Base-by-base conservation (phyloP, 129 eudicot species). In the Artemisia tridentata region DNA sequence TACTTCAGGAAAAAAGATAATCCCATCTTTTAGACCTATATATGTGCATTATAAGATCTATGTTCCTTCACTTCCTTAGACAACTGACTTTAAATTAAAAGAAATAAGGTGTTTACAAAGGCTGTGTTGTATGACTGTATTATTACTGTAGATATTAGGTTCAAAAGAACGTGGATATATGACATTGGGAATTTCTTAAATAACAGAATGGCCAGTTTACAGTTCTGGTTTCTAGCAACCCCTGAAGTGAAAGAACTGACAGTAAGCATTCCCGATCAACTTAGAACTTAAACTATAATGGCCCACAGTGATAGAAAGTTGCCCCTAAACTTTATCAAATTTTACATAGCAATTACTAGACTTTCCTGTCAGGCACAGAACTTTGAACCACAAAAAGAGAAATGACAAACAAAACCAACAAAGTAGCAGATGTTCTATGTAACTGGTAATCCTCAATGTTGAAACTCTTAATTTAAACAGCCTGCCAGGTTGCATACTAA, bases 101-200 rank as follows among this genome's bases (percentile, higher is more conserved):
- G n/a, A 67, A 19, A 46, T 5, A 11, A 0, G 12, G 18, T 25
- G 55, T 46, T 65, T 21, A 65, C 41, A 65, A 43, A 65, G 47
- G 17, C 19, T 11, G 5, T 45, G 27, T 25, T 25, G 27, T 25
- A 25, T 25, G 27, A 25, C 3, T 46, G 5, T 65, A 46, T 11
- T 34, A 62, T 62, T 41, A 63, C 68, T 63, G 17, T n/a, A 63
- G 9, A 49, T 63, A 23, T 38, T 31, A 49, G 50, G 23, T 38
- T 38, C 67, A 64, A 45, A 29, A 11, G 17, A 65, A 65, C 11
- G 11, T 46, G 18, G 46, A 65, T 25, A 64, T 41, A 64, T 41
- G n/a, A 17, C 27, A 8, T 27, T n/a, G 11, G 29, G 47, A 17
- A 38, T 15, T 43, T 41, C 18, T 18, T 12, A 20, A 46, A 25